Base-by-base conservation (phyloP, 1,284 basidiomycete genomes). In the Hemileia vastatrix region DNA sequence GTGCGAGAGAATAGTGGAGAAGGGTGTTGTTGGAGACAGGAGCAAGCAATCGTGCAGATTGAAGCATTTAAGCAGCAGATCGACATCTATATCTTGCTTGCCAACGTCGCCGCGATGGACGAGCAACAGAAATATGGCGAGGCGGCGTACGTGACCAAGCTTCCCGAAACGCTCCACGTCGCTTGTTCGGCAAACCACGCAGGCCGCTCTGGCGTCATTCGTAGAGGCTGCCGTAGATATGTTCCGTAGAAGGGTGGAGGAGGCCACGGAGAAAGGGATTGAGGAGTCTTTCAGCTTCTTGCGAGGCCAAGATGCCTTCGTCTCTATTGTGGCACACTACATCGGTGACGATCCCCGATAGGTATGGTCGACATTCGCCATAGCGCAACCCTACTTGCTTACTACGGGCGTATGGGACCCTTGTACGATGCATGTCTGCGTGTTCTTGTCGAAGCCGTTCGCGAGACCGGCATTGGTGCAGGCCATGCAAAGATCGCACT, bases 391-490 rank as follows among this genome's bases (percentile, higher is more conserved):
- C 77, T 96, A 4, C 81, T 98, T 1, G 83, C 86, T 1, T 86
- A 94, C 74, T 88, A 87, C 74, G 90, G 88, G 5, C 84, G 88
- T 24, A 82, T 96, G 4, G 89, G 89, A 0, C 71, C 81, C 1
- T 81, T 87, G 0, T 94, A 89, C 72, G 90, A 97, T 76, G 80
- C 85, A 6, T 88, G 88, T 70, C 82, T 85, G 51, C 90, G 87
- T 74, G 80, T 86, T 15, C 81, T 96, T 31, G 82, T 91, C 19
- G 90, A 95, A 57, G 82, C 88, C 23, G 79, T 98, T 33, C 84
- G 89, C n/a, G 88, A 93, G 68, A 89, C 92, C 70, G 89, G 86
- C 3, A 85, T 94, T 79, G 85, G 84, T 76, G 85, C 85, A 57
- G 81, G 83, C 11, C 82, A 87, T 13, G 68, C 66, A 23, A 62